Conservation (phyloP, 805 yeast species). For the Sugiyamaella americana region DNA sequence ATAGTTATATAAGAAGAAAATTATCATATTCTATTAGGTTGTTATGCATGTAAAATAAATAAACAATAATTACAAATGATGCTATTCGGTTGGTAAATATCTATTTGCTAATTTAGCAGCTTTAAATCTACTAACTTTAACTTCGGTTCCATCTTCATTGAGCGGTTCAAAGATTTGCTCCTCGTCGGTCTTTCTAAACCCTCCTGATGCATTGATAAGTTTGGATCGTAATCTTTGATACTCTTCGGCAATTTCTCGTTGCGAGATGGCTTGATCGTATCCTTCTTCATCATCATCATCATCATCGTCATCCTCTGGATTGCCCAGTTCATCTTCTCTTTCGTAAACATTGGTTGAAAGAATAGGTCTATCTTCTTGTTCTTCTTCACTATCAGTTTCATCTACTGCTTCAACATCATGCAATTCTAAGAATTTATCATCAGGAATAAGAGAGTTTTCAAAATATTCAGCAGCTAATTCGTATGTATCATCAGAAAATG, state of each 20-base stretch:
- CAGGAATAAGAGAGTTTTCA: conserved; percentile 17
- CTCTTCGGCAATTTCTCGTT: conserved; percentile 46
- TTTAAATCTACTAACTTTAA: conserved; percentile 61
- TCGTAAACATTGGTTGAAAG: conserved; percentile 43
- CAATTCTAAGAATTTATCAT: conserved; percentile 21
- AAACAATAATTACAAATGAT: neutral
- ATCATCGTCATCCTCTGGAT: conserved; percentile 9
- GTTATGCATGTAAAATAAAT: no score
- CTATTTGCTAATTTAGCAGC: conserved; percentile 38
- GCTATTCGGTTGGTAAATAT: neutral
- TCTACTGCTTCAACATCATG: conserved; percentile 15
- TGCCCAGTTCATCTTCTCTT: conserved; percentile 15
- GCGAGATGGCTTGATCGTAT: conserved; percentile 32
- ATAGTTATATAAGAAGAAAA: no score
- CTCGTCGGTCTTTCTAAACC: conserved; percentile 40
- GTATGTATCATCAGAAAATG: conserved; percentile 11
- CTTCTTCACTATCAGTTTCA: conserved; percentile 23
- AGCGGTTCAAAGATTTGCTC: conserved; percentile 62
- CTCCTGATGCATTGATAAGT: conserved; percentile 43
- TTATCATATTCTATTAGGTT: no score
- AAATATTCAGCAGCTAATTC: conserved; percentile 19
- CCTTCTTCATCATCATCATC: conserved; percentile 25
- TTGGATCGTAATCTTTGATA: conserved; percentile 53
- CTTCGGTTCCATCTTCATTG: conserved; percentile 55
- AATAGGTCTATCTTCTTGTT: conserved; percentile 35